These are phyloP conservation scores for Albugo laibachii DNA, from an alignment of 352 stramenopile genomes.

Conservation along the genomic window DNA sequence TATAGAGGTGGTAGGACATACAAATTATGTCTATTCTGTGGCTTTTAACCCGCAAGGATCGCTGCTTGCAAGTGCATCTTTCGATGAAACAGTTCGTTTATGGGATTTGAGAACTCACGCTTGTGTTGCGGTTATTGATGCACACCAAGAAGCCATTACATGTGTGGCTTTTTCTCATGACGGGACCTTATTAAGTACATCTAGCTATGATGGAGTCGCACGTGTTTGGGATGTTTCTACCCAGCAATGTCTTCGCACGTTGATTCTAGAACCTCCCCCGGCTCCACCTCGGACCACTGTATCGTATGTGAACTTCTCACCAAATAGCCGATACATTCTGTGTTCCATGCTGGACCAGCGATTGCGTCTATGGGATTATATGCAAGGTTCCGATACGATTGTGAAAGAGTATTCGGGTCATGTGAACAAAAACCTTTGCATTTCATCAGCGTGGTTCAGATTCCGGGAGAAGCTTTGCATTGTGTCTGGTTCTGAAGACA, in stretches of 20 bases:
- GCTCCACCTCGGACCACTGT: constrained; percentile 15
- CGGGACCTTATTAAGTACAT: constrained; percentile 83
- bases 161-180: constrained; percentile 88
- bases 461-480: constrained; percentile 68
- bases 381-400: constrained; percentile 15
- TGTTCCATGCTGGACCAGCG: constrained; percentile 80
- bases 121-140: constrained; percentile 73
- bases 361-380: constrained; percentile 84
- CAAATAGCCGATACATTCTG: constrained; percentile 89
- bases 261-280: constrained; percentile 33
- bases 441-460: constrained; percentile 34
- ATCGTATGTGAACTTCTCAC: constrained; percentile 78
- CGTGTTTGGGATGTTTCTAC: constrained; percentile 94
- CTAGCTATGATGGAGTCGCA: constrained; percentile 30
- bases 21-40: constrained; percentile 89
- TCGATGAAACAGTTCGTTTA: constrained; percentile 90
- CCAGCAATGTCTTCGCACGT: constrained; percentile 88
- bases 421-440: constrained; percentile 72
- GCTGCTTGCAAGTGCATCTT: constrained; percentile 78
- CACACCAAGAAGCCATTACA: constrained; percentile 91
- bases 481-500: constrained; percentile 90
- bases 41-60: constrained; percentile 88
- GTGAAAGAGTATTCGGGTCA: constrained; percentile 59
- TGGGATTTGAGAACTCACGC: constrained; percentile 87
- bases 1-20: constrained; percentile 42